These are phyloP conservation scores for Exobasidium rhododendri DNA, from an alignment of 1,284 basidiomycete genomes.

Conservation along the genomic window DNA sequence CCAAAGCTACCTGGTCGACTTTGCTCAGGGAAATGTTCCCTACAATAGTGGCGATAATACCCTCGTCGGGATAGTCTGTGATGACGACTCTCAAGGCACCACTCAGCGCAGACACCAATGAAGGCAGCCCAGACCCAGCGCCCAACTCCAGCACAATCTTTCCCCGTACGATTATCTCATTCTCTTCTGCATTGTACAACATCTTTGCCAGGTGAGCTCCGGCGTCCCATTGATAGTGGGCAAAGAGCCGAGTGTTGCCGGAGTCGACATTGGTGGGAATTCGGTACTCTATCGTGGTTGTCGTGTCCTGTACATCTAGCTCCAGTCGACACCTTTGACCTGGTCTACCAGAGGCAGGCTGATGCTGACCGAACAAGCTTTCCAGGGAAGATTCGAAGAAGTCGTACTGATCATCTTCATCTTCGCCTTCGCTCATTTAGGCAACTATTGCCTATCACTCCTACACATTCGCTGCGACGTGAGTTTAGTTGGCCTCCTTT, in stretches of 20 bases:
- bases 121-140: constrained; percentile 44
- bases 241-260: constrained; percentile 29
- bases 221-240: constrained; percentile 52
- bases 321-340: constrained; percentile 21
- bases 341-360: constrained; percentile 43
- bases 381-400: constrained; percentile 46
- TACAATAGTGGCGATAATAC: constrained; percentile 14
- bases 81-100: constrained; percentile 21
- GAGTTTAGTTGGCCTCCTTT: neutral
- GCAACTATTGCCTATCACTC: neutral
- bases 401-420: constrained; percentile 12
- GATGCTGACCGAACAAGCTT: constrained; percentile 43
- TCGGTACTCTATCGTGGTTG: constrained; percentile 23
- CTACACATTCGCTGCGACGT: neutral
- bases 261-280: constrained; percentile 24
- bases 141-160: constrained; percentile 39
- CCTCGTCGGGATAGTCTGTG: constrained; percentile 25
- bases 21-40: neutral
- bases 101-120: constrained; percentile 30
- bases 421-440: neutral
- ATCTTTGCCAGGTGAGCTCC: constrained; percentile 40
- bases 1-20: neutral
- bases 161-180: constrained; percentile 28
- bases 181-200: neutral
- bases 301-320: neutral